Percentiles rank a stretch among this genome's conserved stretches.
Evolutionary conservation across 2,329 filamentous ascomycete species (phyloP).

Genomic region (Scopulariopsis brevicaulis): DNA sequence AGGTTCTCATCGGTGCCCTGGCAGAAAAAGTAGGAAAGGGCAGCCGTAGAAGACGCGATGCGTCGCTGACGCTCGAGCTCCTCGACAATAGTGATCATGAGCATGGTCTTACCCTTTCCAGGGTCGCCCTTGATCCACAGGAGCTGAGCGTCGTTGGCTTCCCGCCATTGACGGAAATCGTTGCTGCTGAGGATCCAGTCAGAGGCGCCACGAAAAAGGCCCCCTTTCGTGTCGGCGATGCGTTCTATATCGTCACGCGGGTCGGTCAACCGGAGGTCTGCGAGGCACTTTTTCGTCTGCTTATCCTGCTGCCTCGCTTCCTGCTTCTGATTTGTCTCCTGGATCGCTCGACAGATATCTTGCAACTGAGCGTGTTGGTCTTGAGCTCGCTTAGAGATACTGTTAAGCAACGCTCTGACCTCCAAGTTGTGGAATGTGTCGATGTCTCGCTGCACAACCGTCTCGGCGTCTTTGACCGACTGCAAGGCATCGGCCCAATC

Average conservation of each 20-base stretch:
- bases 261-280: conserved; percentile 12
- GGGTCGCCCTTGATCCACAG: conserved; percentile 26
- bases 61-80: background rate
- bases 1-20: conserved; percentile 22
- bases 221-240: conserved; percentile 13
- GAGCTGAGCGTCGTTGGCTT: conserved; percentile 9
- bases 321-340: background rate
- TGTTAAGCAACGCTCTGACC: background rate
- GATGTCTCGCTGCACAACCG: background rate
- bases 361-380: background rate
- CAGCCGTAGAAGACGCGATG: background rate
- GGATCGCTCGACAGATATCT: background rate
- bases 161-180: conserved; percentile 14
- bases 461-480: background rate
- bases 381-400: background rate
- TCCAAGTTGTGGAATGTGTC: background rate
- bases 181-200: conserved; percentile 17
- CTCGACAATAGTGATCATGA: conserved; percentile 24
- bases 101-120: conserved; percentile 32
- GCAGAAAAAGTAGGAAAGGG: conserved; percentile 26
- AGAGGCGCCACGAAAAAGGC: conserved; percentile 16
- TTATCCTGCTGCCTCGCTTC: background rate
- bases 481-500: background rate
- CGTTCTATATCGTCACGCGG: conserved; percentile 20
- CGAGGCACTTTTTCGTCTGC: background rate